Evolutionary conservation across 176 grass and related monocot genomes (phyloP).

Genomic region (Cenchrus americanus): DNA sequence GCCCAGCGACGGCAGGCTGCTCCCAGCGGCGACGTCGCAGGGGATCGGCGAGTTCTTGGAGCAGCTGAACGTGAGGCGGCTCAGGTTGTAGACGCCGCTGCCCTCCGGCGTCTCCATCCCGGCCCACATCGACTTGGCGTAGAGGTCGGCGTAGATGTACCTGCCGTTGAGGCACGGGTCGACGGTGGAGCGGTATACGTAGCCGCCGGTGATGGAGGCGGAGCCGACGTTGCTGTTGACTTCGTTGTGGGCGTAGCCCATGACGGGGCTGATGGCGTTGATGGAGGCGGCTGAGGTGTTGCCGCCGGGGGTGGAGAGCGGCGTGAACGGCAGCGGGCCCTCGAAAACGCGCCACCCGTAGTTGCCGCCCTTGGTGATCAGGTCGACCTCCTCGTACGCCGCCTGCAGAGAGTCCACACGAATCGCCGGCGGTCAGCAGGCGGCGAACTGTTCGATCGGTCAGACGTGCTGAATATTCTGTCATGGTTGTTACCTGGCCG

Average conservation of each 20-base stretch:
- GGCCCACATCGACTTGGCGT: slow-evolving; percentile 63
- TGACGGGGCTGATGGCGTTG: slow-evolving; percentile 67
- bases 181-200: slow-evolving; percentile 67
- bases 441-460: no score
- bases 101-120: slow-evolving; percentile 57
- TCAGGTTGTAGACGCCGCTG: slow-evolving; percentile 61
- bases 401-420: slow-evolving; percentile 26
- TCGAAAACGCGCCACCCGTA: slow-evolving; percentile 88
- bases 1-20: slow-evolving; percentile 71
- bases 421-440: neutral
- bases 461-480: no score
- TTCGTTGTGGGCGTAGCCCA: slow-evolving; percentile 62
- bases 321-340: slow-evolving; percentile 33
- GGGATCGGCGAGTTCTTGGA: slow-evolving; percentile 71
- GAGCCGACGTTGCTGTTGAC: slow-evolving; percentile 75
- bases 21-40: slow-evolving; percentile 64
- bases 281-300: slow-evolving; percentile 72
- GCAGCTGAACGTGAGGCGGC: slow-evolving; percentile 57
- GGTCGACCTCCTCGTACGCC: slow-evolving; percentile 66
- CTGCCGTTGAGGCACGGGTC: slow-evolving; percentile 79
- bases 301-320: slow-evolving; percentile 58
- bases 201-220: slow-evolving; percentile 70
- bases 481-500: slow-evolving; percentile 48
- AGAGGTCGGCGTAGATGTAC: slow-evolving; percentile 82
- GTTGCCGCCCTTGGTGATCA: slow-evolving; percentile 78